Evolutionary conservation across 164 flowering plant species (phyloP), one percentile per base, ranked within the genome.

Genomic region (Stephania yunnanensis): DNA sequence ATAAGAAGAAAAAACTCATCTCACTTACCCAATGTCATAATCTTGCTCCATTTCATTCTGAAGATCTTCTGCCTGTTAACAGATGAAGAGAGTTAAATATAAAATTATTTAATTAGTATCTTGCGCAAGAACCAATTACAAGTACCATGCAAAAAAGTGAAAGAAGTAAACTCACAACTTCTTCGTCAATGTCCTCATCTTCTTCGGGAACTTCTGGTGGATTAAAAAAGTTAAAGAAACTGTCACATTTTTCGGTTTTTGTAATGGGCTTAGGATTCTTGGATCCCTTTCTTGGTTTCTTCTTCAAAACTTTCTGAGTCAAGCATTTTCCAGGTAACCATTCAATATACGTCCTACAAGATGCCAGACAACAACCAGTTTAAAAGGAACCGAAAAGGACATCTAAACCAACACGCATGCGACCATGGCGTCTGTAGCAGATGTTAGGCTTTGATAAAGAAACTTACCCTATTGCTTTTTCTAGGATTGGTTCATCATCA

Each of bases 31-130:
- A 70, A 83, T 77, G 44, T 83, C 87, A 80, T 82, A 85, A 74
- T 85, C 86, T 69, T 82, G 85, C 71, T 85, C 87, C 85, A 85
- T 83, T 75, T 78, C 79, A 75, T 82, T 83, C 72, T 85, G 86
- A 71, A 83, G 86, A 63, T 82, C 75, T 67, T 85, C 86, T 58
- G 85, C 87, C 85, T 85, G 80, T 71, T 46, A 61, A 75, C 30
- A 77, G 9, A 73, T 25, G 4, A 46, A 71, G 45, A 45, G 5
- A 22, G 36, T 5, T 6, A 68, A 10, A 65, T 25, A 2, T n/a
- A 36, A 46, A 20, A 11, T 29, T n/a, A 48, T 6, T 48, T 42
- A 42, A 0, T 15, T 1, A 10, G 22, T 15, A 50, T 0, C 13
- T 29, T 42, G 4, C 12, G 12, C 19, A 6, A 52, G 42, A 44